These are phyloP conservation scores for Trypanosoma platydactyli DNA, from an alignment of 208 protist genomes.

Conservation along the genomic window DNA sequence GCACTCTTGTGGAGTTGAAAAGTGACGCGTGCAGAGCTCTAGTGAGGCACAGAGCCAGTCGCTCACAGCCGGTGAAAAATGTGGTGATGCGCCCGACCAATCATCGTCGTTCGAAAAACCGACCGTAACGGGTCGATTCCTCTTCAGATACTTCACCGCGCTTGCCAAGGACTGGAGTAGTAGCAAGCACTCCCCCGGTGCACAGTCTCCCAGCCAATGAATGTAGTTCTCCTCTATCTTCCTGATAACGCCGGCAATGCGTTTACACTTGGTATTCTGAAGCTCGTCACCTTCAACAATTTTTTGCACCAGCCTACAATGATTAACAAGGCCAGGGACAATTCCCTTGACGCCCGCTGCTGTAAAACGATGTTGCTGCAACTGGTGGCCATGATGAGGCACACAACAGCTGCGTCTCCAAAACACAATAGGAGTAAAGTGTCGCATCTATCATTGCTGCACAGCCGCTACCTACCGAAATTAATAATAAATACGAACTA, in stretches of 20 bases:
- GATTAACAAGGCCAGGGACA: conserved; percentile 21
- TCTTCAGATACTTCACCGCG: conserved; percentile 9
- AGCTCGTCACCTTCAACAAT: conserved; percentile 15
- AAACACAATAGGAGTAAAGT: conserved; percentile 1
- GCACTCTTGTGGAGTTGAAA: conserved; percentile 5
- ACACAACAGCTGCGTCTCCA: background rate
- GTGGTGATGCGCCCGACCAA: conserved; percentile 69
- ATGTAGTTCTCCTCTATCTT: conserved; percentile 54
- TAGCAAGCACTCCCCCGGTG: conserved; percentile 13
- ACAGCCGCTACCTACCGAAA: background rate
- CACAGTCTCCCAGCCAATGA: conserved; percentile 44
- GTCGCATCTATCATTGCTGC: conserved; percentile 16
- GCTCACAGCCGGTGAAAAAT: conserved; percentile 45
- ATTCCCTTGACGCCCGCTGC: background rate
- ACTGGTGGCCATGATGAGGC: background rate
- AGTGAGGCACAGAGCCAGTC: conserved; percentile 74
- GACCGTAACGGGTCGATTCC: background rate
- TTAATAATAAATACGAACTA: too few species aligned
- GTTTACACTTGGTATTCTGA: conserved; percentile 32
- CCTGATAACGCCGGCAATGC: conserved; percentile 44
- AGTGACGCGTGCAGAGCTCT: conserved; percentile 24
- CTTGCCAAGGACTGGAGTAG: conserved; percentile 15
- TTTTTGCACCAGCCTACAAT: conserved; percentile 28
- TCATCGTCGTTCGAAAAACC: conserved; percentile 16
- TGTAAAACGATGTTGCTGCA: conserved; percentile 3